These are phyloP conservation scores for Plasmopara muralis DNA, from an alignment of 352 stramenopile species.

Conservation along the genomic window DNA sequence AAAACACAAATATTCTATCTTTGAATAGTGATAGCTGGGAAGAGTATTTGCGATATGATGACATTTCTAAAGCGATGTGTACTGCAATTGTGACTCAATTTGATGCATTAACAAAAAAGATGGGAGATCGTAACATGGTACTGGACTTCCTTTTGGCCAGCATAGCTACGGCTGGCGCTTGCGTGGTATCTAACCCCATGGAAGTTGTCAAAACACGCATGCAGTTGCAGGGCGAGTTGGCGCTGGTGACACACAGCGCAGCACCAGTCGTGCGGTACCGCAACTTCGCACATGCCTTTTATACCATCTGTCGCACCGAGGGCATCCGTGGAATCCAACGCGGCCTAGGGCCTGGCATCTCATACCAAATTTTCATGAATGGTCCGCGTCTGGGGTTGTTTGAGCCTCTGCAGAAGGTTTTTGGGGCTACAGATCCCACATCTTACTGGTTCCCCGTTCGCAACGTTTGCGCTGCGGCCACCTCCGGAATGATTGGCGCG, in stretches of 20 bases:
- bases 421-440: conserved; percentile 72
- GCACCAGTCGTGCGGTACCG: conserved; percentile 58
- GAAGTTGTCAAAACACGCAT: conserved; percentile 88
- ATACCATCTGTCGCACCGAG: conserved; percentile 72
- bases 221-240: conserved; percentile 82
- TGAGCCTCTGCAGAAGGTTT: conserved; percentile 71
- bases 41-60: too few species aligned
- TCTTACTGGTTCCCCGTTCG: conserved; percentile 63
- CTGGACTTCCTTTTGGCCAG: conserved; percentile 72
- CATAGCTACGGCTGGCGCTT: conserved; percentile 56
- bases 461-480: conserved; percentile 68
- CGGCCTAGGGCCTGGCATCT: conserved; percentile 67
- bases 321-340: conserved; percentile 74
- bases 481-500: conserved; percentile 70
- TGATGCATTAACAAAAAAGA: conserved; percentile 9
- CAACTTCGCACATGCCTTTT: conserved; percentile 84
- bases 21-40: too few species aligned
- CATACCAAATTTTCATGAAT: conserved; percentile 83
- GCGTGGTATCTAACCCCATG: conserved; percentile 84
- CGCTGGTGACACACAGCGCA: conserved; percentile 28
- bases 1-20: too few species aligned
- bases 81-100: background rate
- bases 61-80: too few species aligned
- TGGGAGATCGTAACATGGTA: conserved; percentile 40
- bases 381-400: conserved; percentile 69